Conservation (phyloP, 2,329 filamentous ascomycete genomes). For the Trichoderma hamatum region DNA sequence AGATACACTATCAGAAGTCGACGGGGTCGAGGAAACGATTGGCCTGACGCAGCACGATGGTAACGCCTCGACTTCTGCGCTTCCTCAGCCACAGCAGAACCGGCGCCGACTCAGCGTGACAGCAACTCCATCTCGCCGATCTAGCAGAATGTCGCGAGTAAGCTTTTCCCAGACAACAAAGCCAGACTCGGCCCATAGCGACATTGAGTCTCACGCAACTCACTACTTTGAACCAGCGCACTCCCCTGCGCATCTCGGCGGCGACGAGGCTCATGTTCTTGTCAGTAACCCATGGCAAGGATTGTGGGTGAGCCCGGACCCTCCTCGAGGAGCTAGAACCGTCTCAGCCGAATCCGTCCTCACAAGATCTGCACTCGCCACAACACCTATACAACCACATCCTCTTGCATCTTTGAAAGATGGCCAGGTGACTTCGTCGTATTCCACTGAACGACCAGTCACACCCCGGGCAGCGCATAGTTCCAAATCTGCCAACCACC, state of each 20-base stretch:
- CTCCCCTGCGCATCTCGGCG: constrained; percentile 41
- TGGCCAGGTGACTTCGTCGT: constrained; percentile 30
- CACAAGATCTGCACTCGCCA: constrained; percentile 32
- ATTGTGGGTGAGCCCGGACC: constrained; percentile 38
- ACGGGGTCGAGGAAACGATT: constrained; percentile 66
- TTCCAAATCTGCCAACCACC: constrained; percentile 38
- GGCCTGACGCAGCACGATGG: constrained; percentile 57
- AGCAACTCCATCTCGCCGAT: constrained; percentile 48
- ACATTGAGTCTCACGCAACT: constrained; percentile 42
- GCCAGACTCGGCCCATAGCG: constrained; percentile 42
- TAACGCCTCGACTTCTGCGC: constrained; percentile 29
- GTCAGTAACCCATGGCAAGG: constrained; percentile 51
- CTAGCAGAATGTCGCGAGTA: constrained; percentile 51
- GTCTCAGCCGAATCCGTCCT: constrained; percentile 44
- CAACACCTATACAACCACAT: constrained; percentile 36
- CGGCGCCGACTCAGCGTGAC: constrained; percentile 28
- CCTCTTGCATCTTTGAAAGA: constrained; percentile 41
- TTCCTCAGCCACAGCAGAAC: background rate
- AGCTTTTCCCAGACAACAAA: constrained; percentile 49
- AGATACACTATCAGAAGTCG: constrained; percentile 56
- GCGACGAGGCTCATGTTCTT: constrained; percentile 44
- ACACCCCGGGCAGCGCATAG: constrained; percentile 37
- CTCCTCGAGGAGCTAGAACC: constrained; percentile 43
- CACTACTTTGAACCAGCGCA: constrained; percentile 39
- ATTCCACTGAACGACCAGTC: constrained; percentile 35